These are phyloP conservation scores for Medicago ruthenica DNA, from an alignment of 306 rosid genomes.

Conservation along the genomic window DNA sequence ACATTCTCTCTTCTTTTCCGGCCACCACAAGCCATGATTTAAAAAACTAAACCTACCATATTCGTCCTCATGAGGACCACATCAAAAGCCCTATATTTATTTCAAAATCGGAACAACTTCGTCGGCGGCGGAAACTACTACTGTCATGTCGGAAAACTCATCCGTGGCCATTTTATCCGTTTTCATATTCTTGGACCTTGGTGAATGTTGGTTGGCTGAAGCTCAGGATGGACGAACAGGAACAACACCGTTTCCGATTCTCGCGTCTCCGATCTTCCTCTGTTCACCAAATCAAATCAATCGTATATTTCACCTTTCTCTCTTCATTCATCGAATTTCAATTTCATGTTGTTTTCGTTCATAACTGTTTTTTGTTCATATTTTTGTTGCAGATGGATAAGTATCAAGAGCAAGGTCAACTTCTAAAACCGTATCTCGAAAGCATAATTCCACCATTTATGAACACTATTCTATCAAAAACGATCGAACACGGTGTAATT, in stretches of 20 bases:
- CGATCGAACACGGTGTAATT: slow-evolving; percentile 64
- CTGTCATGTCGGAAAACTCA: too few species aligned
- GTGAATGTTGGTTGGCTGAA: too few species aligned
- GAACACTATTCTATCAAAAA: slow-evolving; percentile 72
- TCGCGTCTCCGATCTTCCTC: slow-evolving; percentile 64
- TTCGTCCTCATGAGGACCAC: too few species aligned
- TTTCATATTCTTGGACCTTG: too few species aligned
- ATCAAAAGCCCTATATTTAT: too few species aligned
- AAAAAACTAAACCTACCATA: too few species aligned
- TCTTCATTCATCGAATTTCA: background rate
- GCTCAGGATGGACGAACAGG: too few species aligned
- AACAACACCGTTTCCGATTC: slow-evolving; percentile 72
- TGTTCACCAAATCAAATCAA: slow-evolving; percentile 83
- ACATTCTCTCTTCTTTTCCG: too few species aligned
- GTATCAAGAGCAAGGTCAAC: slow-evolving; percentile 95
- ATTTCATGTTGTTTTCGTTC: background rate
- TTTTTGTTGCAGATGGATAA: slow-evolving; percentile 76
- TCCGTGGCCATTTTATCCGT: too few species aligned
- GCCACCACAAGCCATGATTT: too few species aligned
- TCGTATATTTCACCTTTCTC: slow-evolving; percentile 49
- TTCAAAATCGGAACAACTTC: too few species aligned
- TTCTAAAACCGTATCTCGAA: slow-evolving; percentile 91
- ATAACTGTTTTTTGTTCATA: background rate
- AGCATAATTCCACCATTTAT: slow-evolving; percentile 84
- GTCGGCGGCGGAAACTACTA: too few species aligned